Evolutionary conservation across 805 yeast species (phyloP), one percentile per base, ranked within the genome.

Genomic region (Candida tibetensis): DNA sequence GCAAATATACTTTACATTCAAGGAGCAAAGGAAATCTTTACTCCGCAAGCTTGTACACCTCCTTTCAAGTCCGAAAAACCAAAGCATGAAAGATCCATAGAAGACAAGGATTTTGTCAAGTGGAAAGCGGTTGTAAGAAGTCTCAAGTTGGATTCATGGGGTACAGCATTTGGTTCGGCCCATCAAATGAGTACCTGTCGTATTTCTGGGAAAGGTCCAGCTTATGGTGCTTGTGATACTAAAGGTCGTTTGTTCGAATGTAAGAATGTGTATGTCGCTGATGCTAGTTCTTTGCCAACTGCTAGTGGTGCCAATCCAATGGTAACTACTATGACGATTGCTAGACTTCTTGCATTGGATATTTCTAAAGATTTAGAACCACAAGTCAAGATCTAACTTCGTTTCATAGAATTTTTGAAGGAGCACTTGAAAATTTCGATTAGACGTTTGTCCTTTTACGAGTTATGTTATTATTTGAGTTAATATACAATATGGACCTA

Each of bases 1-100:
- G 64, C 77, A 34, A 74, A 75, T 46, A 44, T 75, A 42, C 57
- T 66, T 15, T 76, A 76, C 46, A 54, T 75, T 26, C 67, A 67
- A 38, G 80, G 81, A 1, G 79, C 77, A 8, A 43, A 53, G 33
- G 72, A 70, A 38, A 69, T 76, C 28, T 48, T 66, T 15, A 48
- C 57, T 15, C 62, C 73, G 1, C 62, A 55, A 39, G 37, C 52
- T 16, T 46, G 53, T 48, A 48, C 62, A 1, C 74, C 72, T 2
- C 52, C 53, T 17, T 76, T 76, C 50, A 52, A 50, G 31, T 50
- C 66, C 28, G 34, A 43, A 10, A 64, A 53, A 41, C 69, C 71
- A 7, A 64, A 62, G 43, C 52, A 50, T 12, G 54, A 63, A 40
- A 64, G 79, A 32, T 34, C 55, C 2, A 54, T 73, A 32, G 49